phyloP scores from a whole-genome alignment of 225 moss, liverwort and hornwort genomes.

The Rhytidiadelphus loreus region DNA sequence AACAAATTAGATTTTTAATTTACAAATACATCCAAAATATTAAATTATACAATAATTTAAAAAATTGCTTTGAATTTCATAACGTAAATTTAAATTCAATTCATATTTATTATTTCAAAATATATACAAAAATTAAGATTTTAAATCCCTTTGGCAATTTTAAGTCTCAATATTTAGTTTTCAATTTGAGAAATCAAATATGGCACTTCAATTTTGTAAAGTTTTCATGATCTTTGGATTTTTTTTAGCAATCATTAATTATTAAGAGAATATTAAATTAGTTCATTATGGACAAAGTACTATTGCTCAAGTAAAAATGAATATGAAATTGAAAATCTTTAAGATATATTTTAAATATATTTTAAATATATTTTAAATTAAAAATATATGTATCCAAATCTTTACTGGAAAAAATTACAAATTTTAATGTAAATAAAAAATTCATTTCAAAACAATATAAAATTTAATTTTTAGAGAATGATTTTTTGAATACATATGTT shows the following conservation, averaged over 20 bases:
- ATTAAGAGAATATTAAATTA: no score
- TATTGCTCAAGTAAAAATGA: not conserved
- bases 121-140: not conserved
- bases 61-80: not conserved
- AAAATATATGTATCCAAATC: no score
- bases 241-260: not conserved
- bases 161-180: not conserved
- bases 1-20: not conserved
- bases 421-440: not conserved
- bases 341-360: no score
- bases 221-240: no score
- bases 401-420: not conserved
- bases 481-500: not conserved
- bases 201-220: no score
- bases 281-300: not conserved
- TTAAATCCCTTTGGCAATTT: not conserved
- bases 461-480: not conserved
- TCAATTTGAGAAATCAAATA: no score
- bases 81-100: rapidly evolving
- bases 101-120: rapidly evolving
- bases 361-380: no score
- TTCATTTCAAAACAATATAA: not conserved
- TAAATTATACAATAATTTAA: rapidly evolving
- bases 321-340: not conserved
- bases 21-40: no score